A percentile compares a stretch with the other conserved stretches of the same genome.
These are phyloP conservation scores for Candida jianshihensis DNA, from an alignment of 805 yeast genomes.

Conservation along the genomic window DNA sequence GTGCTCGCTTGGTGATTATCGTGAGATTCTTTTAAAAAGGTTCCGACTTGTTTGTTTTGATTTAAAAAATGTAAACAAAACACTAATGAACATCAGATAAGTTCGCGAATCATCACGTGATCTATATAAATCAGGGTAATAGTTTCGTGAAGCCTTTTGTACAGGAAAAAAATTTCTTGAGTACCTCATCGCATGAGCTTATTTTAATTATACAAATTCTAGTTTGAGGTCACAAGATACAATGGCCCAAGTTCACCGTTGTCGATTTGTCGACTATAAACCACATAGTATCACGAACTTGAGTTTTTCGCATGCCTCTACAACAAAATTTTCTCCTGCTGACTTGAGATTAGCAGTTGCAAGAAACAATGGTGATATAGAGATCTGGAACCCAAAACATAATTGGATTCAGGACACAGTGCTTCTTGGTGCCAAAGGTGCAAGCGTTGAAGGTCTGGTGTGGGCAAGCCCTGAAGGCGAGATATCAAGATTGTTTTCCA, in stretches of 20 bases:
- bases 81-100: neutral
- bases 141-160: neutral
- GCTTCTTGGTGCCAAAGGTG: constrained; percentile 72
- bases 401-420: constrained; percentile 75
- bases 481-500: constrained; percentile 73
- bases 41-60: neutral
- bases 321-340: constrained; percentile 37
- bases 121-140: neutral
- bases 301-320: constrained; percentile 63
- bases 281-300: constrained; percentile 80
- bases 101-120: neutral
- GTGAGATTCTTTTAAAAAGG: too few species aligned
- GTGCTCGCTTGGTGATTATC: too few species aligned
- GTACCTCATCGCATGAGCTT: constrained; percentile 8
- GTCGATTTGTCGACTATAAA: constrained; percentile 83
- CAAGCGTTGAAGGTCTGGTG: constrained; percentile 83
- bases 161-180: constrained; percentile 2
- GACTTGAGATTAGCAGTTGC: constrained; percentile 83
- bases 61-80: neutral
- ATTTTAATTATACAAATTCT: too few species aligned
- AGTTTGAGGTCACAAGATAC: neutral
- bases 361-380: constrained; percentile 89
- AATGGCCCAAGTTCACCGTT: constrained; percentile 54
- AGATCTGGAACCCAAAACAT: constrained; percentile 85
- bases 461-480: constrained; percentile 56